Base-by-base conservation (phyloP, 768 basidiomycete genomes). In the Lactarius sp. region DNA sequence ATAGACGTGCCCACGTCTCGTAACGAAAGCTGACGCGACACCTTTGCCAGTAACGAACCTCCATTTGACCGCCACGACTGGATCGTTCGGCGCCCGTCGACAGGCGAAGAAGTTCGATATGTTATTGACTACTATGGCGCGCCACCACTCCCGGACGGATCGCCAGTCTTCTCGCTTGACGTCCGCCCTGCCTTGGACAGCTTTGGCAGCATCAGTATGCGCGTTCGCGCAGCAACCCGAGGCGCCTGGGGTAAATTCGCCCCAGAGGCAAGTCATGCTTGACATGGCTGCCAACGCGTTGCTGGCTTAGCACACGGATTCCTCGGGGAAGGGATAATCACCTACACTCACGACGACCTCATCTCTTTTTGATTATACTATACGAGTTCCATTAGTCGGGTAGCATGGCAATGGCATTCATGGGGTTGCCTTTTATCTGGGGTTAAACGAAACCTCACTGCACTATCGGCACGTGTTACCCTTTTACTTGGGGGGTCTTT, bases 121-220 rank as follows among this genome's bases (percentile, higher is more conserved):
- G 90, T 99, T 52, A 98, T 99, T 70, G 97, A 99, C 78, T 99
- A 99, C 76, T 98, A 98, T 75, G 90, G 92, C 52, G 94, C 93
- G 0, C 92, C 95, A 1, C 85, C 90, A 2, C 87, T 95, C 60
- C 80, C 85, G 8, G 90, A 97, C 68, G 96, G 96, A 8, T 90
- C 90, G 51, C 97, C 97, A 18, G 94, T 95, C 6, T 98, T 98
- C 76, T 88, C 88, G 8, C 81, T 99, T 33, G 97, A 99, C 72
- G 96, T 98, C 10, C 85, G 96, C 16, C 96, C 97, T 0, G 97
- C 97, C 0, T 75, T 99, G 58, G 97, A 98, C 75, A 90, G 81
- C 70, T 78, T 93, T 37, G 81, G 81, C 22, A 92, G 92, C 70
- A 69, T 94, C 57, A 86, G 83, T 71, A 83, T 89, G 69, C 68